Conservation (phyloP, 805 yeast genomes). For the Kazachstania martiniae region DNA sequence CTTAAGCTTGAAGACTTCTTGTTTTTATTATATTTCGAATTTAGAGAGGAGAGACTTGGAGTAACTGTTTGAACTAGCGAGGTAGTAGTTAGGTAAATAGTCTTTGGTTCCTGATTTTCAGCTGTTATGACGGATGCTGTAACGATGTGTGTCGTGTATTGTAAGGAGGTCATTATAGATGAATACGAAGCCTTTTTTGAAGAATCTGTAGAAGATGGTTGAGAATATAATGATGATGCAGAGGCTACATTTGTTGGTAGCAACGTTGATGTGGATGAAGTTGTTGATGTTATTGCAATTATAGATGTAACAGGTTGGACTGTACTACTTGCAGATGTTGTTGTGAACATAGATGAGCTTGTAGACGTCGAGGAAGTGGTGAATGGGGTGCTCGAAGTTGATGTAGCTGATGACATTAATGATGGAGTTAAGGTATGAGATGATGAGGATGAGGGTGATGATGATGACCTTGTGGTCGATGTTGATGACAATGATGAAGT, state of each 20-base stretch:
- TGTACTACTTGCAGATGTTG: conserved; percentile 5
- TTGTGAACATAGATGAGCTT: conserved; percentile 2
- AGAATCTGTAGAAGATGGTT: conserved; percentile 3
- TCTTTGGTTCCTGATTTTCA: conserved; percentile 12
- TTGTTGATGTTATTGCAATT: conserved; percentile 1
- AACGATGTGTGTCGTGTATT: conserved; percentile 15
- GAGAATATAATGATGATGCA: conserved; percentile 6
- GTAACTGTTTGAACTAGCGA: conserved; percentile 14
- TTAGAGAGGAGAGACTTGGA: conserved; percentile 2
- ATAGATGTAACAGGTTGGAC: conserved; percentile 2
- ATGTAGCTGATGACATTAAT: background rate
- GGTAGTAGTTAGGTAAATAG: conserved; percentile 20
- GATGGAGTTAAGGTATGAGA: background rate
- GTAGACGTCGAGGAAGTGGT: background rate
- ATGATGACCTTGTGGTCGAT: background rate
- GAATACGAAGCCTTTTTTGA: background rate
- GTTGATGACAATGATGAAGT: background rate
- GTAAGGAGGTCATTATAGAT: conserved; percentile 11
- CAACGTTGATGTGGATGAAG: conserved; percentile 5
- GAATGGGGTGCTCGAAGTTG: background rate
- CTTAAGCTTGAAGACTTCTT: conserved; percentile 7
- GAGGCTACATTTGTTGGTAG: too few relatives aligned
- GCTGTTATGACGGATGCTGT: conserved; percentile 19
- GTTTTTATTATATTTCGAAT: background rate
- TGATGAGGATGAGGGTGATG: background rate